Evolutionary conservation across 2,329 filamentous ascomycete genomes (phyloP), one percentile per base, ranked within the genome.

Genomic region (Proliferodiscus dingleyae): DNA sequence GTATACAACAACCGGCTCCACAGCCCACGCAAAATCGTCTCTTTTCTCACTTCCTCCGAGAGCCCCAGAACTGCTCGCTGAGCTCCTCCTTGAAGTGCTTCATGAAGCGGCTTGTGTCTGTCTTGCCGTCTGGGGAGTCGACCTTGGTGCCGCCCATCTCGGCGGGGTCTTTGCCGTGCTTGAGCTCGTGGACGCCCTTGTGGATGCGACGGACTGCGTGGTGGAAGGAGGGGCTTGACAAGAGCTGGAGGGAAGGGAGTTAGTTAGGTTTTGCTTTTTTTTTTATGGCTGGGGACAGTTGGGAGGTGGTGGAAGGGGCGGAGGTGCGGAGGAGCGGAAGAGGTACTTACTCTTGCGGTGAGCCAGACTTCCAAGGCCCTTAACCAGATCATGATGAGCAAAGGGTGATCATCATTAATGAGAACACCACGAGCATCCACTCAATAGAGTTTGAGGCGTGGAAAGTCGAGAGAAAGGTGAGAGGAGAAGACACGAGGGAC

Each of bases 191-290:
- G 10, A 63, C 50, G 36, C 52, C 61, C 24, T 58, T 61, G 39
- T 78, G 75, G 10, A 74, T 67, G 45, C 68, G 69, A 19, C 72
- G 69, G 15, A 80, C 73, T 21, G 58, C 67, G 43, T 71, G 68
- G 55, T 80, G 77, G 65, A 80, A 81, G 28, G 68, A 60, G 2
- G 74, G 74, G 43, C 73, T 78, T 43, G 66, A 64, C 33, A 80
- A 68, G 44, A 81, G 71, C 68, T 76, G 58, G 32, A 57, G 7
- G n/a, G 39, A 43, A 29, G 42, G 46, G 19, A 43, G 45, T 32
- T 19, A 19, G n/a, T n/a, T n/a, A n/a, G n/a, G n/a, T n/a, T n/a
- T n/a, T n/a, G n/a, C n/a, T n/a, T n/a, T n/a, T n/a, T n/a, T n/a
- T n/a, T n/a, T n/a, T n/a, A n/a, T n/a, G n/a, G n/a, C n/a, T n/a